Percentiles rank a stretch among this genome's conserved stretches.
These are phyloP conservation scores for Podosphaera aphanis DNA, from an alignment of 2,329 filamentous ascomycete genomes.

Conservation along the genomic window DNA sequence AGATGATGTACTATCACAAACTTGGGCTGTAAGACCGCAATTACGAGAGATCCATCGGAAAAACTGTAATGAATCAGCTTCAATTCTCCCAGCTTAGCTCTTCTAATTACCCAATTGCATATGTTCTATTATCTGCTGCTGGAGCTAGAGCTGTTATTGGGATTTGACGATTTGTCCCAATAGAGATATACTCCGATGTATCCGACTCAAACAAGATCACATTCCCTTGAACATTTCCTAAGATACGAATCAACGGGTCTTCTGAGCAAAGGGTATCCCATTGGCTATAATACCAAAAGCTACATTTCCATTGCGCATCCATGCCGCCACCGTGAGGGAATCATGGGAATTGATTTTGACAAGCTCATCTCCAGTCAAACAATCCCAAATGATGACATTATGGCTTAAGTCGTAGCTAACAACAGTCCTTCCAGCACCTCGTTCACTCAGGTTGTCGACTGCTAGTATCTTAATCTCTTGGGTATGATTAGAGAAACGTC, in stretches of 20 bases:
- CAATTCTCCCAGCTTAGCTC: not conserved
- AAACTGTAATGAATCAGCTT: constrained; percentile 33
- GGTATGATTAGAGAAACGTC: constrained; percentile 60
- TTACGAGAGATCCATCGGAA: constrained; percentile 78
- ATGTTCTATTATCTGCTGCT: constrained; percentile 71
- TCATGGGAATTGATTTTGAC: constrained; percentile 86
- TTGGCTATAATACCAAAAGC: constrained; percentile 52
- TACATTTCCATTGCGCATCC: constrained; percentile 95
- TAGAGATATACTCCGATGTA: constrained; percentile 77
- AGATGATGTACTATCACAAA: constrained; percentile 90
- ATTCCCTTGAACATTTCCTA: constrained; percentile 79
- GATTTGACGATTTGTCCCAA: constrained; percentile 74
- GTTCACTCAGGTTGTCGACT: constrained; percentile 77
- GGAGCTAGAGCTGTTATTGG: constrained; percentile 86
- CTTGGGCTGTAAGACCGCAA: constrained; percentile 69
- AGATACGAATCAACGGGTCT: constrained; percentile 5
- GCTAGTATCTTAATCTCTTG: constrained; percentile 67
- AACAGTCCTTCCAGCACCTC: constrained; percentile 61
- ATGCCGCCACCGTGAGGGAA: constrained; percentile 59
- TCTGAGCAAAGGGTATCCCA: not conserved
- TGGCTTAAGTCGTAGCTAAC: constrained; percentile 83
- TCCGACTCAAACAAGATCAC: constrained; percentile 86
- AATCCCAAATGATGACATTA: constrained; percentile 90
- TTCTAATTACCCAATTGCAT: constrained; percentile 61
- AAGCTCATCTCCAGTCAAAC: constrained; percentile 74